Percentiles rank a stretch among this genome's conserved stretches.
Conservation (phyloP, 129 eudicot species). For the Flaveria robusta region DNA sequence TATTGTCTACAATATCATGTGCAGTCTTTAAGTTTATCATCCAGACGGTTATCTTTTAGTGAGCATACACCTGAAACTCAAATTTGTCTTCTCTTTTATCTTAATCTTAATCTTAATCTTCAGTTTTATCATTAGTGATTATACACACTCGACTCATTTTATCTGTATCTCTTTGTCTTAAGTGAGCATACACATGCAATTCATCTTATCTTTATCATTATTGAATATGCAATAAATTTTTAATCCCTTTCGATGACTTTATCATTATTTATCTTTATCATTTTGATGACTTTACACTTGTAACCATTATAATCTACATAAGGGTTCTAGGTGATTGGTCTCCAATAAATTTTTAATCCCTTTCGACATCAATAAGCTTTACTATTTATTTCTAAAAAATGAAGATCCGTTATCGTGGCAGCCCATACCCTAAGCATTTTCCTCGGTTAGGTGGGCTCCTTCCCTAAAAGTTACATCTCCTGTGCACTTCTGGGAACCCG, state of each 20-base stretch:
- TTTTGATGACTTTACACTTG: not conserved
- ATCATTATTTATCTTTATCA: too few species aligned
- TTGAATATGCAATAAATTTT: too few species aligned
- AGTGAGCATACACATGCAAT: too few species aligned
- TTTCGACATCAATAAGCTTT: not conserved
- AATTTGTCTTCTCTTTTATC: not conserved
- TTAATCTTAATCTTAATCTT: not conserved
- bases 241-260: too few species aligned
- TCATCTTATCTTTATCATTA: too few species aligned
- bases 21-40: not conserved
- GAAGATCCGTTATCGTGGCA: not conserved
- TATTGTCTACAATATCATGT: not conserved
- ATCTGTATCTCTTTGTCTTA: too few species aligned
- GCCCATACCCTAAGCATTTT: not conserved
- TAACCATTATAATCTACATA: not conserved
- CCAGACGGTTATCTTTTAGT: not conserved
- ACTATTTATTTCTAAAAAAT: not conserved
- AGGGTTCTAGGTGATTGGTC: not conserved
- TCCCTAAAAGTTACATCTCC: too few species aligned
- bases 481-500: too few species aligned
- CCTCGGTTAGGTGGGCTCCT: too few species aligned
- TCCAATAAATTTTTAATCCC: not conserved
- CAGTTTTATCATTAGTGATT: not conserved
- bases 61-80: not conserved
- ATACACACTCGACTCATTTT: not conserved